Evolutionary conservation across 225 moss, liverwort and hornwort species (phyloP).

Genomic region (Pleurozium schreberi): DNA sequence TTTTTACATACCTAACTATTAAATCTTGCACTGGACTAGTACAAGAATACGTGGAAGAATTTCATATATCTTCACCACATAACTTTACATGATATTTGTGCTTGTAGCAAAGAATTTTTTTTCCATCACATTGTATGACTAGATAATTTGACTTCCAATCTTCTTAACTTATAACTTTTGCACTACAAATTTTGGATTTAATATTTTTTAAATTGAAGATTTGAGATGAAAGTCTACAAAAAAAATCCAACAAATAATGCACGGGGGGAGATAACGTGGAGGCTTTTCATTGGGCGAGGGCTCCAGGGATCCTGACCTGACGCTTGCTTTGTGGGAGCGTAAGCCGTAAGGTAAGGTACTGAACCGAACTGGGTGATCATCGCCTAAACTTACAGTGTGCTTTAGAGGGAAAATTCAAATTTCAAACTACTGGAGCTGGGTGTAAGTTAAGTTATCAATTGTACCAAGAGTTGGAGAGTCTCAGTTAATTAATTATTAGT

Average conservation of each 20-base stretch:
- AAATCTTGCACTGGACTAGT: not conserved
- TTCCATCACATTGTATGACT: rapidly evolving
- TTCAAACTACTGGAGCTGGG: not conserved
- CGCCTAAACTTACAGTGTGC: not conserved
- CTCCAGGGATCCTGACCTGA: not conserved
- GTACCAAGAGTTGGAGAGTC: not conserved
- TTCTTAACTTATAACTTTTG: not conserved
- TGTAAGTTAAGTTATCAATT: too few species aligned
- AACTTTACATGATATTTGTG: not conserved
- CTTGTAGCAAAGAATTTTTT: not conserved
- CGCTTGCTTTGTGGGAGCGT: not conserved
- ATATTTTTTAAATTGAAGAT: too few species aligned
- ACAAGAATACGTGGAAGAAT: too few species aligned
- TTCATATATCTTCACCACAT: rapidly evolving
- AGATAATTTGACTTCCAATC: too few species aligned
- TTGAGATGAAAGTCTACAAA: too few species aligned
- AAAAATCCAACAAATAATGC: too few species aligned
- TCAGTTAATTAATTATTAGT: not conserved
- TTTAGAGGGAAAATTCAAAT: not conserved
- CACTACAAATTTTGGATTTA: rapidly evolving
- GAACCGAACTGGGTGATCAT: not conserved
- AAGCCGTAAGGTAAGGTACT: too few species aligned
- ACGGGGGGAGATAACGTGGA: not conserved
- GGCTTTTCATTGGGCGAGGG: not conserved
- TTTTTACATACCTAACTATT: too few species aligned